Evolutionary conservation across 1,139 yeast species (phyloP).

Genomic region (Kodamaea suecica): DNA sequence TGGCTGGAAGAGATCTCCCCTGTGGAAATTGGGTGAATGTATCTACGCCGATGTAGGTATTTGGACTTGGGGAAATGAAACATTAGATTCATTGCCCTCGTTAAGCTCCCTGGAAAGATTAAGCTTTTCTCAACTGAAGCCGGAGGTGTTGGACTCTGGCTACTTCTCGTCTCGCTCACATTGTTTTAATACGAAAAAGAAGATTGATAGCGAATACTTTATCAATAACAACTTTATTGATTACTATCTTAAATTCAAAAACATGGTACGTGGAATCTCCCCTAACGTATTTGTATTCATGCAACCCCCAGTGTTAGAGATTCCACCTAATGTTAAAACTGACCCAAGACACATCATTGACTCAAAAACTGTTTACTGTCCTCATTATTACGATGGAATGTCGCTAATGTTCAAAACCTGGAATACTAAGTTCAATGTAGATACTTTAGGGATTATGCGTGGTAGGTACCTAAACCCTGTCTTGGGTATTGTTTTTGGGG

Average conservation of each 20-base stretch:
- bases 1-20: slow-evolving; percentile 61
- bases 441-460: slow-evolving; percentile 86
- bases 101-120: not conserved
- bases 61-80: slow-evolving; percentile 48
- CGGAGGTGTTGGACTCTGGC: slow-evolving; percentile 1
- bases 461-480: slow-evolving; percentile 72
- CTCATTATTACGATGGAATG: slow-evolving; percentile 93
- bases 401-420: slow-evolving; percentile 86
- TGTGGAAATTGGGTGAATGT: slow-evolving; percentile 74
- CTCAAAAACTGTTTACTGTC: slow-evolving; percentile 65
- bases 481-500: slow-evolving; percentile 78
- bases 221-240: slow-evolving; percentile 61
- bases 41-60: slow-evolving; percentile 76
- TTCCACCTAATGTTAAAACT: slow-evolving; percentile 66
- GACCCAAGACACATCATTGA: slow-evolving; percentile 54
- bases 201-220: slow-evolving; percentile 52
- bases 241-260: slow-evolving; percentile 51
- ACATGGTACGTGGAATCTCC: slow-evolving; percentile 43
- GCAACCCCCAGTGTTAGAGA: slow-evolving; percentile 80
- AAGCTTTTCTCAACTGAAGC: not conserved
- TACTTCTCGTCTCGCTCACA: slow-evolving; percentile 4
- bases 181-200: slow-evolving; percentile 10
- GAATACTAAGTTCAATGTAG: slow-evolving; percentile 76
- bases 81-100: not conserved
- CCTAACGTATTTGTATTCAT: slow-evolving; percentile 57